A percentile compares a stretch with the other conserved stretches of the same genome.
Evolutionary conservation across 176 grass and related monocot species (phyloP).

Genomic region (Carex myosuroides): DNA sequence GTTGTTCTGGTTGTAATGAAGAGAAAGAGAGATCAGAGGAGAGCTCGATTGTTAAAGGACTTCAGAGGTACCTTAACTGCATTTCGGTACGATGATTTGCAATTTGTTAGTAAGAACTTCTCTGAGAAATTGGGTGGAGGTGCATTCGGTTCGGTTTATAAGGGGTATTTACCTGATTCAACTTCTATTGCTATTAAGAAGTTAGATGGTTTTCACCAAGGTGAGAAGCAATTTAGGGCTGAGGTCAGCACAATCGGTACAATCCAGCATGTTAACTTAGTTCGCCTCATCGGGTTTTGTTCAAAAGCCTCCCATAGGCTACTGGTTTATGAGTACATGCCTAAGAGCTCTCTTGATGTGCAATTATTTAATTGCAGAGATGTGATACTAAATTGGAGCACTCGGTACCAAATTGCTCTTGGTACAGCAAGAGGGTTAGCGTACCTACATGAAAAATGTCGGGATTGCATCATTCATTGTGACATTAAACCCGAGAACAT

Average conservation of each 20-base stretch:
- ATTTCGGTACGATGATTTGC: too few relatives aligned
- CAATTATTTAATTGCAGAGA: constrained; percentile 47
- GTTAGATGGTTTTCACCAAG: constrained; percentile 65
- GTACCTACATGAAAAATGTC: constrained; percentile 72
- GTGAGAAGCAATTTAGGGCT: constrained; percentile 86
- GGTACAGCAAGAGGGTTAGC: constrained; percentile 65
- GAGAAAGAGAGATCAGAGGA: too few relatives aligned
- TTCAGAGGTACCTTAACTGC: too few relatives aligned
- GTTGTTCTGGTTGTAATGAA: too few relatives aligned
- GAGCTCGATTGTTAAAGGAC: too few relatives aligned
- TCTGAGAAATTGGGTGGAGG: too few relatives aligned
- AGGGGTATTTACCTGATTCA: constrained; percentile 53
- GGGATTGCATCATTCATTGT: not conserved
- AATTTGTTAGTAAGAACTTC: too few relatives aligned
- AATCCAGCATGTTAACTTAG: constrained; percentile 73
- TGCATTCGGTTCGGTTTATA: constrained; percentile 30
- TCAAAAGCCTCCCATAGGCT: constrained; percentile 48
- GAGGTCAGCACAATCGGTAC: constrained; percentile 85
- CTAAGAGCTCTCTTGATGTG: constrained; percentile 61
- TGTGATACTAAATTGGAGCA: constrained; percentile 35
- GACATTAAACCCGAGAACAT: too few relatives aligned
- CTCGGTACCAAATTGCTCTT: constrained; percentile 64
- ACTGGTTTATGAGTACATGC: constrained; percentile 80
- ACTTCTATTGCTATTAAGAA: constrained; percentile 61
- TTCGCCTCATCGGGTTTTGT: constrained; percentile 69